phyloP scores from a whole-genome alignment of 768 basidiomycete genomes.

The Phlebiopsis gigantea region DNA sequence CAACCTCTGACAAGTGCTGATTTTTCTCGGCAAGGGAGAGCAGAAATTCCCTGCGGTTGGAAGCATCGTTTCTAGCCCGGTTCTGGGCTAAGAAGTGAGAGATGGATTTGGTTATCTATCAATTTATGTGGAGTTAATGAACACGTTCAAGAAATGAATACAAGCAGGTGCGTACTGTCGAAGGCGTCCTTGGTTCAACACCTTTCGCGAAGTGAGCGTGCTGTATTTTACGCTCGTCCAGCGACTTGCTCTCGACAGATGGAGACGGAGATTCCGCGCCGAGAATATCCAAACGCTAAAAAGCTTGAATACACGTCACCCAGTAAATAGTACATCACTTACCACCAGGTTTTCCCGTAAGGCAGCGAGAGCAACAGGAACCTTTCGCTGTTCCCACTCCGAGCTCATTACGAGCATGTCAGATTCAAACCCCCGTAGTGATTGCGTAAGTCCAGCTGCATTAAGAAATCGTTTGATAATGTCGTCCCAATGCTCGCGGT shows the following conservation, averaged over 20 bases:
- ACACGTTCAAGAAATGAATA: slow-evolving; percentile 19
- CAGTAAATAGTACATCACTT: slow-evolving; percentile 15
- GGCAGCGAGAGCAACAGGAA: slow-evolving; percentile 50
- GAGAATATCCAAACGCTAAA: background rate
- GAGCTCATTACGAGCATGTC: slow-evolving; percentile 69
- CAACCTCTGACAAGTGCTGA: slow-evolving; percentile 31
- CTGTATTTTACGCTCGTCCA: slow-evolving; percentile 68
- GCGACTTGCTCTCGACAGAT: slow-evolving; percentile 13
- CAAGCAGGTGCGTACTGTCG: too few species aligned
- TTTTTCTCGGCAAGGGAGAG: slow-evolving; percentile 53
- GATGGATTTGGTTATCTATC: slow-evolving; percentile 60
- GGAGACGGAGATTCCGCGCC: slow-evolving; percentile 13
- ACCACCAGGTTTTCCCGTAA: slow-evolving; percentile 50
- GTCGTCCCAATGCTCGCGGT: slow-evolving; percentile 58
- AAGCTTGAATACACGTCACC: background rate
- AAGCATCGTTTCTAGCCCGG: slow-evolving; percentile 66
- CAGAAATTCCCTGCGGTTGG: slow-evolving; percentile 74
- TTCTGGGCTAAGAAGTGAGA: slow-evolving; percentile 68
- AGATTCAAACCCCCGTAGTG: too few species aligned
- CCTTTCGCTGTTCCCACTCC: slow-evolving; percentile 54
- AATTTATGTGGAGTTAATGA: slow-evolving; percentile 35
- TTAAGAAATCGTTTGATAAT: slow-evolving; percentile 49
- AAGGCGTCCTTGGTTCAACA: slow-evolving; percentile 42
- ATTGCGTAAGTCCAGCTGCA: slow-evolving; percentile 50
- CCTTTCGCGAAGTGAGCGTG: slow-evolving; percentile 50